Conservation (phyloP, 1,139 yeast species). For the Casaregolazyma suthepensis region DNA sequence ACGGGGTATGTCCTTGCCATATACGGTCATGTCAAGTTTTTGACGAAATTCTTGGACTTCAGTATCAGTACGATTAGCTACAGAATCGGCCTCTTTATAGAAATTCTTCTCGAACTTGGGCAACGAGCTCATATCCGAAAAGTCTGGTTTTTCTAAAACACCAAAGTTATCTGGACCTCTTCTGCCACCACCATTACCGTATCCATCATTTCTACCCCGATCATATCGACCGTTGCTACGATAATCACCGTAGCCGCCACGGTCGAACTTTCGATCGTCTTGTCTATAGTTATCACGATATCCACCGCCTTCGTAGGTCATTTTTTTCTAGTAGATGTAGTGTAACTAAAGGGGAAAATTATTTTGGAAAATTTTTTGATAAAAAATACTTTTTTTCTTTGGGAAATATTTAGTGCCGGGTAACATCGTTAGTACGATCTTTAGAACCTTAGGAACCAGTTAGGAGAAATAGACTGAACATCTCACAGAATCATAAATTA, state of each 20-base stretch:
- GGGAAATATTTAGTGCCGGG: neutral
- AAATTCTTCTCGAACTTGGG: slow-evolving; percentile 95
- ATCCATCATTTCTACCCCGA: slow-evolving; percentile 12
- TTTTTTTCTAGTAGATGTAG: neutral
- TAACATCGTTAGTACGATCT: no score
- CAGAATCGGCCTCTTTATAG: slow-evolving; percentile 78
- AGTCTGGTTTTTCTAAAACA: slow-evolving; percentile 58
- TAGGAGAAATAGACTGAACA: no score
- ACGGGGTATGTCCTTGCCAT: slow-evolving; percentile 84
- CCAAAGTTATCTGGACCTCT: slow-evolving; percentile 30
- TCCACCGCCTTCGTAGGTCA: slow-evolving; percentile 9
- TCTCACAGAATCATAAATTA: no score
- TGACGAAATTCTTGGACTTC: slow-evolving; percentile 75
- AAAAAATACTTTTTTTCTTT: slow-evolving; percentile 4
- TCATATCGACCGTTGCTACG: slow-evolving; percentile 6
- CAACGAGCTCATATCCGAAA: slow-evolving; percentile 61
- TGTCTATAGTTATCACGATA: slow-evolving; percentile 2
- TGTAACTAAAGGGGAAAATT: slow-evolving; percentile 1
- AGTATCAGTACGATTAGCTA: slow-evolving; percentile 62
- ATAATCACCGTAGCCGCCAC: slow-evolving; percentile 9
- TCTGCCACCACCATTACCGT: slow-evolving; percentile 16
- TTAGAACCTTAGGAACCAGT: no score
- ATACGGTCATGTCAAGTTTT: slow-evolving; percentile 76
- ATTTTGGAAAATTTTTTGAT: neutral
- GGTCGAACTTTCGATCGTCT: slow-evolving; percentile 6